Evolutionary conservation across 1,284 basidiomycete species (phyloP).

Genomic region (Rhodotorula glutinis): DNA sequence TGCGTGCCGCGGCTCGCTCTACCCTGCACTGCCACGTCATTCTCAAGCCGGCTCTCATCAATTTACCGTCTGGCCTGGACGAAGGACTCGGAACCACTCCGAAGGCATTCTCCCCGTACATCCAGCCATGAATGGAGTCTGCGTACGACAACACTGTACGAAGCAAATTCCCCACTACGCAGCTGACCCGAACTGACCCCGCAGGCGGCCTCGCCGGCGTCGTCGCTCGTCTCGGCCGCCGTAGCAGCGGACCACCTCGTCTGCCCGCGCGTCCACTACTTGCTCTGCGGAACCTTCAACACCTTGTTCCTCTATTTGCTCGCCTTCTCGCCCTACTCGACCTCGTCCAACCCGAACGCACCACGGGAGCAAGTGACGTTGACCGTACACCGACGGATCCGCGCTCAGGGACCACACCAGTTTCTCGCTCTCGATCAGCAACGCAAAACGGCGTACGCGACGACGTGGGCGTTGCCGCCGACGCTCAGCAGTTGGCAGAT

Average conservation of each 20-base stretch:
- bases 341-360: background rate
- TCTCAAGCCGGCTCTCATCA: too few species aligned
- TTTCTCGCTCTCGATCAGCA: slow-evolving; percentile 43
- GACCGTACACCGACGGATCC: slow-evolving; percentile 31
- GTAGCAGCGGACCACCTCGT: slow-evolving; percentile 1
- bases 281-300: slow-evolving; percentile 40
- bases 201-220: slow-evolving; percentile 8
- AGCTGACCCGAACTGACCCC: too few species aligned
- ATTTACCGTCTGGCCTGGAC: too few species aligned
- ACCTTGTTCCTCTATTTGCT: slow-evolving; percentile 42
- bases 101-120: too few species aligned
- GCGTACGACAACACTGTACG: too few species aligned
- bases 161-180: too few species aligned
- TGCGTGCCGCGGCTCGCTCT: too few species aligned
- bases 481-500: slow-evolving; percentile 43
- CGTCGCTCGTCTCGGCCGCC: background rate
- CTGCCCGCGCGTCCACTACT: slow-evolving; percentile 26
- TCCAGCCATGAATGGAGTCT: slow-evolving; percentile 6
- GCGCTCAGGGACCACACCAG: slow-evolving; percentile 46
- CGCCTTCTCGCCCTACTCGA: slow-evolving; percentile 42
- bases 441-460: slow-evolving; percentile 43
- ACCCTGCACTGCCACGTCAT: too few species aligned
- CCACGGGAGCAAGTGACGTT: background rate
- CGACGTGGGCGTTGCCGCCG: slow-evolving; percentile 44
- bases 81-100: too few species aligned